Evolutionary conservation across 352 stramenopile species (phyloP), one percentile per base, ranked within the genome.

Genomic region (Elongisporangium anandrum): DNA sequence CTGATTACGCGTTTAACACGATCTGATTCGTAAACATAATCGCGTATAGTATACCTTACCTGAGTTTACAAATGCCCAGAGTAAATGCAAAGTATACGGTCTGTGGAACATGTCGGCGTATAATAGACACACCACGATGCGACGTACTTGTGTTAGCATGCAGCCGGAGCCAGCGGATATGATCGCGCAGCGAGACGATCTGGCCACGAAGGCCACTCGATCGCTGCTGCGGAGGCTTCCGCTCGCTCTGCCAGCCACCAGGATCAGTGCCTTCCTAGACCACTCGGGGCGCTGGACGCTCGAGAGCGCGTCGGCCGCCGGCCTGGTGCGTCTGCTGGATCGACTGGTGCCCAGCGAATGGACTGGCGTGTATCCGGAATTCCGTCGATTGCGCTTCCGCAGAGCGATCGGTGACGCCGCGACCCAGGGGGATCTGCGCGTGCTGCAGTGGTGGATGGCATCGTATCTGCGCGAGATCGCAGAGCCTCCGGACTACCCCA

Each of bases 221-320:
- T 41, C 9, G 29, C 29, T 41, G 9, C 29, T 41, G 29, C 4
- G 9, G 9, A 41, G 29, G 9, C 5, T 41, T 13, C 29, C 29
- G 4, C 5, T 41, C 4, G 5, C 29, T 13, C 29, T 41, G 29
- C 29, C 29, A 8, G 5, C 29, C 29, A 13, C 29, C 29, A 41
- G 29, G 29, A 66, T 79, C 21, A 79, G 70, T 48, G 67, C 62
- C 54, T 79, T 75, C 22, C 20, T 75, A 2, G 67, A 79, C 50
- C 57, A 65, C 49, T 78, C 64, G 7, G 53, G 57, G 16, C 62
- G 47, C 63, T 75, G 70, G 70, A 64, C 64, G 10, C 58, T 79
- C 29, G 29, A 41, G 9, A 41, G 29, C 29, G 29, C 29, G 29
- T 68, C 60, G 15, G 59, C 61, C 21, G 47, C 61, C 24, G 64